Evolutionary conservation across 1,284 basidiomycete genomes (phyloP), one percentile per base, ranked within the genome.

Genomic region (Malassezia pachydermatis): DNA sequence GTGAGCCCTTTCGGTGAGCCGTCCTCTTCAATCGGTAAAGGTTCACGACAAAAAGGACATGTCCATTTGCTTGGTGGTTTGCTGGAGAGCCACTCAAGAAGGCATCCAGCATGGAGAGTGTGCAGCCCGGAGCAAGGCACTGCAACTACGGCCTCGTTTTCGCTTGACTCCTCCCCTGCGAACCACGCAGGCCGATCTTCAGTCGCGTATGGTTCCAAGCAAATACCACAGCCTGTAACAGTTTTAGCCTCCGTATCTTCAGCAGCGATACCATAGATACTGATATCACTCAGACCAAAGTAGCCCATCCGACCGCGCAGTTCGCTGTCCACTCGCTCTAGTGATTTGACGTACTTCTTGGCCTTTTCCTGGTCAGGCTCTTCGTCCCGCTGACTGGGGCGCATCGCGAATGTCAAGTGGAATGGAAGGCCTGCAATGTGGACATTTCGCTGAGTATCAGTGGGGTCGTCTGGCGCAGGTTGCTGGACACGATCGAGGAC

Each of bases 121-220:
- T 70, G 68, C 44, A 63, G 58, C 1, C 68, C 66, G 4, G 32
- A 32, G 40, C 68, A 70, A 17, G 68, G 68, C 2, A 70, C 55
- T 6, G 54, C 63, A 1, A 69, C 65, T 2, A 68, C 61, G 9
- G 62, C 50, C 36, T 60, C 57, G 39, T 66, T 60, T 16, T 56
- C 48, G 17, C 52, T 57, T 29, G 47, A 51, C 23, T 57, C 53
- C 22, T 61, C 61, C n/a, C 54, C 65, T 28, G 60, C 48, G 52
- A 63, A 58, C 54, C 54, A 62, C 30, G 63, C 63, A 1, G 66
- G 66, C 14, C 54, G 45, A 28, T 70, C 67, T 23, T 67, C 65
- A 5, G 45, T 32, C 5, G 48, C 52, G 49, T 69, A 70, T 9
- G 48, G 55, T 19, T 70, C 66, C 8, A 67, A 55, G 23, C 67